phyloP scores from a whole-genome alignment of 2,329 filamentous ascomycete genomes.

The Fusarium abutilonis region DNA sequence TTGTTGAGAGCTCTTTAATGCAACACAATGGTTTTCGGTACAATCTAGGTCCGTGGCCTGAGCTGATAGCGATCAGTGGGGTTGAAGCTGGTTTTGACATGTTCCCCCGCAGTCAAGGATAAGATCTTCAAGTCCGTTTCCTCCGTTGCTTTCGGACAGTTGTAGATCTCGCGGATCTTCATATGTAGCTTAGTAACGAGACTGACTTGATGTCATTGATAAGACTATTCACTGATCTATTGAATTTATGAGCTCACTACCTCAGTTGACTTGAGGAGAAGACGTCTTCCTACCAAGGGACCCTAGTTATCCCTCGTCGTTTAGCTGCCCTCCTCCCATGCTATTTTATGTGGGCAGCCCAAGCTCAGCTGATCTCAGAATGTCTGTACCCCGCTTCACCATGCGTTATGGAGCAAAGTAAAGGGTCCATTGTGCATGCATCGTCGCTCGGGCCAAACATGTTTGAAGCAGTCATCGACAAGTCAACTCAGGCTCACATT shows the following conservation, averaged over 20 bases:
- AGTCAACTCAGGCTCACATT: background rate
- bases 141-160: constrained; percentile 16
- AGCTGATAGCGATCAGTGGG: constrained; percentile 9
- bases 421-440: constrained; percentile 20
- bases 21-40: background rate
- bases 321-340: background rate
- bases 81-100: background rate
- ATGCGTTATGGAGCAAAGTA: background rate
- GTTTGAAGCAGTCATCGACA: constrained; percentile 9
- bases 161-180: constrained; percentile 24
- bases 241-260: background rate
- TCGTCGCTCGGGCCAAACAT: constrained; percentile 5
- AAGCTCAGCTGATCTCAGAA: constrained; percentile 31
- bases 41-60: background rate
- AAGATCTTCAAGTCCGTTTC: constrained; percentile 7
- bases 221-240: background rate
- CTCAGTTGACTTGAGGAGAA: background rate
- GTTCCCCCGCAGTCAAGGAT: background rate
- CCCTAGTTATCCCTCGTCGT: background rate
- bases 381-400: constrained; percentile 25
- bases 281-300: background rate
- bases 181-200: background rate
- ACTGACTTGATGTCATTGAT: constrained; percentile 14
- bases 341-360: background rate
- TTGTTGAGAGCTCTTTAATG: background rate